Evolutionary conservation across 371 early-diverging fungal species (phyloP), one percentile per base, ranked within the genome.

Genomic region (Lichtheimia ramosa): DNA sequence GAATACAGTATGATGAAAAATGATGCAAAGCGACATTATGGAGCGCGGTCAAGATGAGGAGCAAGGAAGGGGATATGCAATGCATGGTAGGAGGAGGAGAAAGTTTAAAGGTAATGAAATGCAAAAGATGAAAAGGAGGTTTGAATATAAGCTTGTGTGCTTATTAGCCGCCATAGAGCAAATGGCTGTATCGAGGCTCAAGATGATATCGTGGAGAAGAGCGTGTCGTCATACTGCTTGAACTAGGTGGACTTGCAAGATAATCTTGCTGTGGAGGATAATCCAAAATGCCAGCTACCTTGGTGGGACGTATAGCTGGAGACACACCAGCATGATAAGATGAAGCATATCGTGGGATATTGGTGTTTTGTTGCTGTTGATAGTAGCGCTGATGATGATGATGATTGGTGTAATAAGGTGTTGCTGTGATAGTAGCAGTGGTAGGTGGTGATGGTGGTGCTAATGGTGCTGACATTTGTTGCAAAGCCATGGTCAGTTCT

Each of bases 401-500:
- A 10, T 46, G 15, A 8, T 8, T 5, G 10, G 46, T 5, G 10
- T 46, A 46, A 46, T 46, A 46, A 10, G 46, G 16, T 5, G 46
- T 4, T 8, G 34, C 1, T 10, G 34, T 34, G 10, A 10, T 34
- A 34, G 34, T 34, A 34, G 34, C 34, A 0, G 34, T 34, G 10
- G 34, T 34, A 8, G 34, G 34, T 34, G 34, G 34, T 34, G 34
- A 34, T 34, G 34, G 34, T 34, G 34, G 34, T 46, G 46, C 5
- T 16, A 21, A 5, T 18, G 46, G 46, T 5, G 46, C 1, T 6
- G 46, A 46, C 55, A 64, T 25, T 16, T 46, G 28, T 18, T 52
- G 49, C 1, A 64, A 20, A 2, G 64, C 54, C 25, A 59, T 56
- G 2, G 64, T 64, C 13, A 64, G 43, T 50, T 64, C 59, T 14